Evolutionary conservation across 768 basidiomycete species (phyloP), one percentile per base, ranked within the genome.

Genomic region (Postia placenta): DNA sequence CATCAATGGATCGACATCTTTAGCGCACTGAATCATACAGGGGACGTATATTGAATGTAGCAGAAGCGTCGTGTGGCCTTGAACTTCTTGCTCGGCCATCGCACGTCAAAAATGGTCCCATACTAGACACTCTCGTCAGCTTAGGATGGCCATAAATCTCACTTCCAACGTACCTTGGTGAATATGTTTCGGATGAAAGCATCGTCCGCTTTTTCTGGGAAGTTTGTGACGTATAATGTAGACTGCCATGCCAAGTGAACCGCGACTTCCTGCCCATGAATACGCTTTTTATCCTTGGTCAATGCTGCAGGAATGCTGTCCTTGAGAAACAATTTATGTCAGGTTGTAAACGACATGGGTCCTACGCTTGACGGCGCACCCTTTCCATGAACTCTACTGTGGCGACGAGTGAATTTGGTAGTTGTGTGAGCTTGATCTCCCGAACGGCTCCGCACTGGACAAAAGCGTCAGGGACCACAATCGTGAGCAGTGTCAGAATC

Each of bases 41-140:
- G 89, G 17, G 81, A 81, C 1, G 84, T 85, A 62, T 80, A 97
- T 53, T 98, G 96, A 1, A 99, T 74, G 64, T 98, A 99, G 60
- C 91, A 93, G 65, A 99, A 98, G 37, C 96, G 78, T 28, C 96
- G 73, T 2, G 87, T 86, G 49, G 71, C 81, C 67, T 93, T 95
- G 74, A 92, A 93, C 62, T 96, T 96, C 62, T 94, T 94, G 68
- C 92, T 94, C 4, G 96, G 96, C 95, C 95, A 98, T 26, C 96
- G 87, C 15, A 92, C 87, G 55, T 98, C 94, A 52, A 98, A 89
- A 47, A 99, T 78, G 4, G 75, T 78, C 9, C 96, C 96, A 66
- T 87, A 93, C 92, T 96, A 48, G 1, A 36, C 25, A 19, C 6
- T 11, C 6, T 6, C 15, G 39, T 60, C 27, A 33, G 22, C 30